phyloP scores from a whole-genome alignment of 768 basidiomycete species.

The Kwoniella botswanensis region DNA sequence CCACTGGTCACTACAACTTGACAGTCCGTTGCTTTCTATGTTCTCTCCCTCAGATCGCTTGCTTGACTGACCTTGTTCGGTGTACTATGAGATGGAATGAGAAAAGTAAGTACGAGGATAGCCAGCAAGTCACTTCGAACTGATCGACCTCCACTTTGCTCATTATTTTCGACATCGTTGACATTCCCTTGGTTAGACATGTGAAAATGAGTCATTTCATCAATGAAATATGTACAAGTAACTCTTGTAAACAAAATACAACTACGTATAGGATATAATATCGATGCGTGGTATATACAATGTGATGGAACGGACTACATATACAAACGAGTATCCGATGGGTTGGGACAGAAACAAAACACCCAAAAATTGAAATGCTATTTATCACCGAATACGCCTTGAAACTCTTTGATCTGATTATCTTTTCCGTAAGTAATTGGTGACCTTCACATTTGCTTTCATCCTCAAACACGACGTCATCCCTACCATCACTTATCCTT shows the following conservation, averaged over 20 bases:
- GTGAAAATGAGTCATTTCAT: background rate
- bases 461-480: background rate
- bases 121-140: background rate
- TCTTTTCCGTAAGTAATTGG: no score
- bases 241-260: background rate
- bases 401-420: no score
- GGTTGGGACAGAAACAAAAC: background rate
- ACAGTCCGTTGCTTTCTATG: no score
- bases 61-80: no score
- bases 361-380: no score
- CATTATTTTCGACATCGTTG: background rate
- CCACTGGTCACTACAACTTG: no score
- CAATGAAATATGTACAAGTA: background rate
- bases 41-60: no score
- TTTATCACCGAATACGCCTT: no score
- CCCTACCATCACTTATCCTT: background rate
- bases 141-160: conserved; percentile 10
- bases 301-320: background rate
- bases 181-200: background rate
- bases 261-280: background rate
- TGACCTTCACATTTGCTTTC: no score
- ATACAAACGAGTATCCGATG: background rate
- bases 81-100: no score
- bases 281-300: conserved; percentile 12
- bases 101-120: background rate